phyloP scores from a whole-genome alignment of 2,329 filamentous ascomycete genomes.

The Fusarium guadeloupense region DNA sequence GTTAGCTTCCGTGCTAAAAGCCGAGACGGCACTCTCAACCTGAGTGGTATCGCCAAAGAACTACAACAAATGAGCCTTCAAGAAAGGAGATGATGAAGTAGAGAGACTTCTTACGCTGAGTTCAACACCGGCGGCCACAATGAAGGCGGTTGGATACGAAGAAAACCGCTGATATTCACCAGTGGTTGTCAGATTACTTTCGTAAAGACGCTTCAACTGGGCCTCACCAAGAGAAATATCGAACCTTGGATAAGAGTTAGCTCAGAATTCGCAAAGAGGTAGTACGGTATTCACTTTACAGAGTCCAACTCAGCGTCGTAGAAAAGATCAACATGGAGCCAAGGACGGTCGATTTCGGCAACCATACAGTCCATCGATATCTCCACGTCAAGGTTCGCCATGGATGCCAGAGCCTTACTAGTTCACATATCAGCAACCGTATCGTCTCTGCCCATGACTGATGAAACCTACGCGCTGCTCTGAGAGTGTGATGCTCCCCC shows the following conservation, averaged over 20 bases:
- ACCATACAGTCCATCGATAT: not conserved
- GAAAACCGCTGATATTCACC: constrained; percentile 1
- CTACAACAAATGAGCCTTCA: no score
- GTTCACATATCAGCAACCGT: no score
- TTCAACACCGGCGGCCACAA: constrained; percentile 7
- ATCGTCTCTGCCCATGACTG: no score
- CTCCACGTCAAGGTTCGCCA: not conserved
- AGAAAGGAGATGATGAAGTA: no score
- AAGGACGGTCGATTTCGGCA: not conserved
- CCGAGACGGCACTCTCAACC: not conserved
- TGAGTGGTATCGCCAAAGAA: constrained; percentile 4
- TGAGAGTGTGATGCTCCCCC: no score
- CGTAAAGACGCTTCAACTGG: no score
- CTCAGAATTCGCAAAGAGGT: no score
- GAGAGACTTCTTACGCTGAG: not conserved
- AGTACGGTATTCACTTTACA: no score
- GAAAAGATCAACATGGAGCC: not conserved
- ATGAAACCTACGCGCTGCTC: no score
- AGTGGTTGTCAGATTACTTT: not conserved
- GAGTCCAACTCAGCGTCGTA: not conserved
- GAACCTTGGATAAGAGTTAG: not conserved
- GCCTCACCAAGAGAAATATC: not conserved
- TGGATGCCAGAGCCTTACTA: no score
- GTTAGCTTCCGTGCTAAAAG: not conserved
- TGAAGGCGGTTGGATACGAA: constrained; percentile 5